Conservation (phyloP, 768 basidiomycete genomes). For the Trametes villosa region DNA sequence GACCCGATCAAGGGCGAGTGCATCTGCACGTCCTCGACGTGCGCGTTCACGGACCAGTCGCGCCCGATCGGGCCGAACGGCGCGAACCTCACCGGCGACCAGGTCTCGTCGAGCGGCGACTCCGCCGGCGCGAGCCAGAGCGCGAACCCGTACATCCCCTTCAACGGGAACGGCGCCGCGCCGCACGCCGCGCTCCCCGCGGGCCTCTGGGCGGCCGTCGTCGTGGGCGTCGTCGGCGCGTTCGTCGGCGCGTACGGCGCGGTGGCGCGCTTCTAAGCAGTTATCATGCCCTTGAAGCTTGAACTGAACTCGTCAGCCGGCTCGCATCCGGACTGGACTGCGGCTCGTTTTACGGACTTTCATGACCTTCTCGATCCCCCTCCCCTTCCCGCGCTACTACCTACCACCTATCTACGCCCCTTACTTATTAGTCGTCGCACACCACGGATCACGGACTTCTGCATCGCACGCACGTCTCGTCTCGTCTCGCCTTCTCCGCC, state of each 20-base stretch:
- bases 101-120: constrained; percentile 43
- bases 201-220: constrained; percentile 41
- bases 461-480: constrained; percentile 2
- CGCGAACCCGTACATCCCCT: constrained; percentile 48
- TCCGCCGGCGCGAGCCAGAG: constrained; percentile 32
- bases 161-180: no score
- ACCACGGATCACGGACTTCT: constrained; percentile 10
- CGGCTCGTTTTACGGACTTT: constrained; percentile 1
- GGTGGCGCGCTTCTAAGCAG: constrained; percentile 22
- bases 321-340: not conserved
- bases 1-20: constrained; percentile 73
- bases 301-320: not conserved
- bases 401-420: not conserved
- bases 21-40: constrained; percentile 57
- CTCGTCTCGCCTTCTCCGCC: not conserved
- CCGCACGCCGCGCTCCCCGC: constrained; percentile 19
- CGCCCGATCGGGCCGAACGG: constrained; percentile 74
- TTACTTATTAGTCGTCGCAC: constrained; percentile 2
- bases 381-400: not conserved
- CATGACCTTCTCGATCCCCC: not conserved
- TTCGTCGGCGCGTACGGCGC: constrained; percentile 38
- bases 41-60: constrained; percentile 66
- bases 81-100: constrained; percentile 69
- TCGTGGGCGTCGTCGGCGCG: constrained; percentile 43
- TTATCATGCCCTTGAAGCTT: not conserved